Conservation (phyloP, 352 stramenopile genomes). For the Albugo laibachii region DNA sequence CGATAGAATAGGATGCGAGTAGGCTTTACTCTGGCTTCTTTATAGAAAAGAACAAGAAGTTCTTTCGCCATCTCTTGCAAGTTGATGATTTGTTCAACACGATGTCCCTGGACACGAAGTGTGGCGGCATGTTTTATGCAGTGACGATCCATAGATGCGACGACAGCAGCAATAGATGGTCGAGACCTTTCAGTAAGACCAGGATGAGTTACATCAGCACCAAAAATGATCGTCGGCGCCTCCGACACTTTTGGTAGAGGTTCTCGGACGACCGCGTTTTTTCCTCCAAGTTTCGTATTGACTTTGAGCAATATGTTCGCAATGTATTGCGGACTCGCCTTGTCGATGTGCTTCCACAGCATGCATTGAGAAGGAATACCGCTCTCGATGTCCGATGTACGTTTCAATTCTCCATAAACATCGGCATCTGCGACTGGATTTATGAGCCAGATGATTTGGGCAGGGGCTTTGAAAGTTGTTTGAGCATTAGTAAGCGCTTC, state of each 20-base stretch:
- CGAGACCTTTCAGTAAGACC: slow-evolving; percentile 43
- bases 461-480: neutral
- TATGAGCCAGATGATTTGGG: slow-evolving; percentile 37
- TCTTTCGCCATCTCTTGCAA: slow-evolving; percentile 42
- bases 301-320: slow-evolving; percentile 54
- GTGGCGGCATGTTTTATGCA: slow-evolving; percentile 43
- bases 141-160: slow-evolving; percentile 54
- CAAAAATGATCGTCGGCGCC: slow-evolving; percentile 54
- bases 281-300: slow-evolving; percentile 54
- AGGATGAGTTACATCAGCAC: slow-evolving; percentile 54
- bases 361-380: slow-evolving; percentile 57
- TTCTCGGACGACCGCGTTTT: slow-evolving; percentile 35
- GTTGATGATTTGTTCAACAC: slow-evolving; percentile 56
- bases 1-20: slow-evolving; percentile 70
- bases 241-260: slow-evolving; percentile 20
- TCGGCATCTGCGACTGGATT: slow-evolving; percentile 21
- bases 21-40: slow-evolving; percentile 26
- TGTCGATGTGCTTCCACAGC: slow-evolving; percentile 21
- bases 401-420: slow-evolving; percentile 52
- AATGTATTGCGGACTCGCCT: slow-evolving; percentile 28
- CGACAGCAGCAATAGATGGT: slow-evolving; percentile 61
- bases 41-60: slow-evolving; percentile 56
- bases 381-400: slow-evolving; percentile 38
- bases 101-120: slow-evolving; percentile 50
- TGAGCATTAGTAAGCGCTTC: neutral